These are phyloP conservation scores for Musa beccarii DNA, from an alignment of 176 grass and related monocot genomes.

Conservation along the genomic window DNA sequence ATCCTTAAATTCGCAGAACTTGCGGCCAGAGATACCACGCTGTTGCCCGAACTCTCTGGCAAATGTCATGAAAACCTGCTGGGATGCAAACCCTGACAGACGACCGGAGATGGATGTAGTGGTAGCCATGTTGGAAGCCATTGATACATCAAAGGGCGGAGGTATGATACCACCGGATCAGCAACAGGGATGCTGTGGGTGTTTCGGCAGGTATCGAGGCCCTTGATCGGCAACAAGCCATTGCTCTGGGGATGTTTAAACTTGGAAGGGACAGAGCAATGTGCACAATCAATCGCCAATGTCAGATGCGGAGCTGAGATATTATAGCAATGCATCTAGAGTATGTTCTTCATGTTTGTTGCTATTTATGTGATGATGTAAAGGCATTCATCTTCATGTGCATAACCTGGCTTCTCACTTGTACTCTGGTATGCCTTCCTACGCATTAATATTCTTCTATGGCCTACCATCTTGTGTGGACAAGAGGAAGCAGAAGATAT, in stretches of 20 bases:
- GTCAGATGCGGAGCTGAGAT: not conserved
- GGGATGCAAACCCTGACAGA: slow-evolving; percentile 91
- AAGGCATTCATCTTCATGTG: slow-evolving; percentile 3
- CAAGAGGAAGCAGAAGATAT: too few species aligned
- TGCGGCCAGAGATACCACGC: slow-evolving; percentile 95
- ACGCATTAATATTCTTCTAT: not conserved
- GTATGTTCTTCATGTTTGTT: not conserved
- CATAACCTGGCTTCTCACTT: not conserved
- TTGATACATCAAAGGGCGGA: slow-evolving; percentile 94
- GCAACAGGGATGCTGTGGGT: slow-evolving; percentile 61
- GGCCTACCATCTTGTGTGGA: too few species aligned
- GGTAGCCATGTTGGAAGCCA: slow-evolving; percentile 85
- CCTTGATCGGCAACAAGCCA: slow-evolving; percentile 32
- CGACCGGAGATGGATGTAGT: slow-evolving; percentile 84
- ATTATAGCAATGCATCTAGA: slow-evolving; percentile 7
- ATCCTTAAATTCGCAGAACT: slow-evolving; percentile 43
- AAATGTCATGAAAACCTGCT: slow-evolving; percentile 92
- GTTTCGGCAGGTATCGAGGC: slow-evolving; percentile 56
- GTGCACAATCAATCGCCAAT: not conserved
- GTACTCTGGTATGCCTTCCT: not conserved
- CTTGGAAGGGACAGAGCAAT: not conserved
- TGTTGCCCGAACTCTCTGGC: slow-evolving; percentile 83
- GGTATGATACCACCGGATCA: slow-evolving; percentile 84
- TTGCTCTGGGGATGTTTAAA: not conserved
- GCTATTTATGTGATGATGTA: not conserved